phyloP scores from a whole-genome alignment of 257 asterid genomes.

The Solanum virginianum region DNA sequence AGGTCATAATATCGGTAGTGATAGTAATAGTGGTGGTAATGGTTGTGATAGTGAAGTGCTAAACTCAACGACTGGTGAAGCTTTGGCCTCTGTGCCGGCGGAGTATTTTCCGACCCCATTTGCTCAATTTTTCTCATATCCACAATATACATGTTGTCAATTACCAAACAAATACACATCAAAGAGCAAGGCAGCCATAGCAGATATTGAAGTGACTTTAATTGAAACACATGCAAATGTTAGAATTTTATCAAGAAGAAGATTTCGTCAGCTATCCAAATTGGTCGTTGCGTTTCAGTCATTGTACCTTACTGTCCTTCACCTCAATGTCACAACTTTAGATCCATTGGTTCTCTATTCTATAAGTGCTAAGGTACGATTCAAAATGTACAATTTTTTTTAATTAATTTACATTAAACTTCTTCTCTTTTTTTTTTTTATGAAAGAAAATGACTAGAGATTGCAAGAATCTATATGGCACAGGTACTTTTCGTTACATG shows the following conservation, averaged over 20 bases:
- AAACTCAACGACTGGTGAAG: neutral
- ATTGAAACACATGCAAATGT: conserved; percentile 92
- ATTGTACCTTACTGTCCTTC: conserved; percentile 55
- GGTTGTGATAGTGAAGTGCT: neutral
- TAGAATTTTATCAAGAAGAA: conserved; percentile 51
- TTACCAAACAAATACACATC: conserved; percentile 46
- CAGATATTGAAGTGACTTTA: conserved; percentile 80
- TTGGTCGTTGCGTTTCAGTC: conserved; percentile 64
- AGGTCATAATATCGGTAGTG: neutral
- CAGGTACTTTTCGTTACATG: neutral
- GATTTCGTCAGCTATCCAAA: conserved; percentile 64
- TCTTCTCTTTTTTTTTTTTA: neutral
- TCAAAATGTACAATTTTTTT: neutral
- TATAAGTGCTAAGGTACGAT: conserved; percentile 77
- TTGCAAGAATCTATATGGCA: conserved; percentile 41
- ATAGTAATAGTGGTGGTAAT: neutral
- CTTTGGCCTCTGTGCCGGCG: neutral
- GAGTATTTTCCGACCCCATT: conserved; percentile 27
- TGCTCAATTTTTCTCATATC: conserved; percentile 65
- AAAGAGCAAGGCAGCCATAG: conserved; percentile 53
- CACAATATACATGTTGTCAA: conserved; percentile 56
- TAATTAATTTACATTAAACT: neutral
- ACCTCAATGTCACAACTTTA: conserved; percentile 75
- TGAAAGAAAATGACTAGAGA: conserved; percentile 58
- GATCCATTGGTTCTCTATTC: conserved; percentile 86